phyloP scores from a whole-genome alignment of 176 grass and related monocot species.

The Secale cereale region DNA sequence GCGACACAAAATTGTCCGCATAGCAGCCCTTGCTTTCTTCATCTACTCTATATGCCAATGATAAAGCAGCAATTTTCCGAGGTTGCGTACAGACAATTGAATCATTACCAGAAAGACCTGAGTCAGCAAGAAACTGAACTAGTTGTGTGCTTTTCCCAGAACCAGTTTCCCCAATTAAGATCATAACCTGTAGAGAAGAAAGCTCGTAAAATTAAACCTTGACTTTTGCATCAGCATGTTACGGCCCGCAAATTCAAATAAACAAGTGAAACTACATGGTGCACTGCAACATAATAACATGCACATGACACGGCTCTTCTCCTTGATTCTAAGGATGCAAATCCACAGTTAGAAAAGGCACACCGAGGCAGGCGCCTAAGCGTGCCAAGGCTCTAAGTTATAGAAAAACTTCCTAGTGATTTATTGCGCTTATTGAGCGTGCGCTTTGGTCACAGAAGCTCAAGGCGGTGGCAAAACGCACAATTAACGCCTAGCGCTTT shows the following conservation, averaged over 20 bases:
- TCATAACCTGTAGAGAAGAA: slow-evolving; percentile 59
- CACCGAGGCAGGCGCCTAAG: too few relatives aligned
- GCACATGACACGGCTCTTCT: background rate
- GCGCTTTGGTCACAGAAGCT: too few relatives aligned
- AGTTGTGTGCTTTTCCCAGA: slow-evolving; percentile 95
- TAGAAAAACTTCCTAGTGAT: too few relatives aligned
- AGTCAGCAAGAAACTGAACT: slow-evolving; percentile 86
- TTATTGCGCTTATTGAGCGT: too few relatives aligned
- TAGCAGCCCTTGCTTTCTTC: slow-evolving; percentile 81
- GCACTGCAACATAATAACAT: background rate
- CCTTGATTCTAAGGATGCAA: slow-evolving; percentile 10
- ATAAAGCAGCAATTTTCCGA: slow-evolving; percentile 77
- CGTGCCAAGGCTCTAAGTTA: too few relatives aligned
- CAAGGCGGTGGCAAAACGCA: too few relatives aligned
- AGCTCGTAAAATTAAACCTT: background rate
- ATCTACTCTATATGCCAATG: slow-evolving; percentile 71
- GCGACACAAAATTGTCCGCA: slow-evolving; percentile 44
- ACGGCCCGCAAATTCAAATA: background rate
- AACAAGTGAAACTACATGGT: slow-evolving; percentile 11
- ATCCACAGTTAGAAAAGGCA: too few relatives aligned
- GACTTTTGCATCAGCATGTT: background rate
- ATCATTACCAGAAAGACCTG: slow-evolving; percentile 49
- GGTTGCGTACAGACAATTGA: slow-evolving; percentile 92
- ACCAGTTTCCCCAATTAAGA: slow-evolving; percentile 95
- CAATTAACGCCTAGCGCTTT: too few relatives aligned